These are phyloP conservation scores for Urochloa ruziziensis DNA, from an alignment of 176 grass and related monocot genomes.

Conservation along the genomic window DNA sequence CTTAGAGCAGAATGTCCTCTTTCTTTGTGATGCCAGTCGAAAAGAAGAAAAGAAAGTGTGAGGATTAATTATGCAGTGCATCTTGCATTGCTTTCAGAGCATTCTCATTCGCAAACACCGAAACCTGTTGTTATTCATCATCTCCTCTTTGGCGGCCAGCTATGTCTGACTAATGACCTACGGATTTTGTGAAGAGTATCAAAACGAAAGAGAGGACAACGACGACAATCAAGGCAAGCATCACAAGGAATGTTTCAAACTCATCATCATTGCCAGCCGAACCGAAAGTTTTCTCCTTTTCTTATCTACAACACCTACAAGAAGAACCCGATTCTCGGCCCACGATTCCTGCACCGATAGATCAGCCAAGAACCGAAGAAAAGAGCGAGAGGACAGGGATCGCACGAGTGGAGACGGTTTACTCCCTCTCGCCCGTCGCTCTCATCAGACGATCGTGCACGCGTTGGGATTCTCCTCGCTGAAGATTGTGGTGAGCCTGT, in stretches of 20 bases:
- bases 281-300: constrained; percentile 30
- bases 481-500: constrained; percentile 92
- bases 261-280: background rate
- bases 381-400: background rate
- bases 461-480: constrained; percentile 99
- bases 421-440: constrained; percentile 17
- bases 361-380: constrained; percentile 22
- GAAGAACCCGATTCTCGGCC: constrained; percentile 51
- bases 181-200: background rate
- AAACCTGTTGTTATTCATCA: background rate
- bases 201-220: background rate
- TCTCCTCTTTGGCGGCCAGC: background rate
- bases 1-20: background rate
- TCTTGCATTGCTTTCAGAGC: background rate
- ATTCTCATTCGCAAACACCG: background rate
- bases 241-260: background rate
- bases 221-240: background rate
- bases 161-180: constrained; percentile 24
- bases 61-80: background rate
- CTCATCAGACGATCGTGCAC: constrained; percentile 67
- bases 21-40: background rate
- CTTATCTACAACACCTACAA: constrained; percentile 27
- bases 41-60: background rate
- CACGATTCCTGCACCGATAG: constrained; percentile 24
- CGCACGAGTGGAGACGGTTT: background rate